Evolutionary conservation across 2,329 filamentous ascomycete species (phyloP).

Genomic region (Alternaria tenuissima): DNA sequence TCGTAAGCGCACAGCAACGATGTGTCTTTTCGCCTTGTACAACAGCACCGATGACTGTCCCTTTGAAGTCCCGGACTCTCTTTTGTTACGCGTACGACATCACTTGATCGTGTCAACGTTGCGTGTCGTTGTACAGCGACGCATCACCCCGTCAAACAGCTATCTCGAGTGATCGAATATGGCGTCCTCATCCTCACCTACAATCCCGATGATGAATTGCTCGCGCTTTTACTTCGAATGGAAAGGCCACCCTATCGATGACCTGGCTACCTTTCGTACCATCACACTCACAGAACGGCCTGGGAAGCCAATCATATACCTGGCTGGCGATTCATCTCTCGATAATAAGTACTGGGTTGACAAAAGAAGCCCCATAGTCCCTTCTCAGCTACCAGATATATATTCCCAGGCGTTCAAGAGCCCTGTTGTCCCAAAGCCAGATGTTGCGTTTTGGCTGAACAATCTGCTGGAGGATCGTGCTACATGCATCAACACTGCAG

Average conservation of each 20-base stretch:
- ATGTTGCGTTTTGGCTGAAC: slow-evolving; percentile 52
- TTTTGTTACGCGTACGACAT: not conserved
- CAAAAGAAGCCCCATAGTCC: slow-evolving; percentile 11
- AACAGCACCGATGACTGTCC: not conserved
- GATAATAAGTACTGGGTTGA: slow-evolving; percentile 52
- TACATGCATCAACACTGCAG: slow-evolving; percentile 47
- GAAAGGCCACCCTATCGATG: slow-evolving; percentile 45
- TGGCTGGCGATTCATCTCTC: slow-evolving; percentile 51
- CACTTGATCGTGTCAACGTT: not conserved
- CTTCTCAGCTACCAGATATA: slow-evolving; percentile 35
- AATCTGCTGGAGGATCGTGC: slow-evolving; percentile 39
- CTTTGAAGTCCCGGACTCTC: not conserved
- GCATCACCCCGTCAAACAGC: not conserved
- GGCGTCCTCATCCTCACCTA: not conserved
- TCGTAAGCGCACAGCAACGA: not conserved
- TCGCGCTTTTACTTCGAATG: slow-evolving; percentile 45
- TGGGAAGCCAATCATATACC: slow-evolving; percentile 44
- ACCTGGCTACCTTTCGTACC: slow-evolving; percentile 38
- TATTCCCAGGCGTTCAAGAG: slow-evolving; percentile 36
- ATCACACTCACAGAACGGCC: slow-evolving; percentile 32
- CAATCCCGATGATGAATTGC: slow-evolving; percentile 26
- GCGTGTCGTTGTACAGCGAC: not conserved
- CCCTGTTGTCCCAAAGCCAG: slow-evolving; percentile 36
- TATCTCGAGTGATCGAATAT: not conserved
- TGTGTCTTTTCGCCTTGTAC: not conserved